Conservation (phyloP, 148 eudicot species). For the Amaranthus cruentus region DNA sequence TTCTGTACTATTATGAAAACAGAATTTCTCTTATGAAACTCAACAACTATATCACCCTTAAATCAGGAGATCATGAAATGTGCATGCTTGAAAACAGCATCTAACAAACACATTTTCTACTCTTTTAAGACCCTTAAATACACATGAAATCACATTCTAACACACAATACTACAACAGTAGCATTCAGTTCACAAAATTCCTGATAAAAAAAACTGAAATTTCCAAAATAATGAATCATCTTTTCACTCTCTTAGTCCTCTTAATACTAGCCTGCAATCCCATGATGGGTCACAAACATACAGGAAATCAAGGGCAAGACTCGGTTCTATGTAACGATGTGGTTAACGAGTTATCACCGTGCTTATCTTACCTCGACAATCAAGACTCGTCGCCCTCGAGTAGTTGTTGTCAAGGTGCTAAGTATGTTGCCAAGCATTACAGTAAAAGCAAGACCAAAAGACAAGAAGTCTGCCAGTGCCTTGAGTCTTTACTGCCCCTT, state of each 20-base stretch:
- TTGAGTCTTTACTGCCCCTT: slow-evolving; percentile 18
- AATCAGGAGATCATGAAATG: slow-evolving; percentile 9
- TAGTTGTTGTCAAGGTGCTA: slow-evolving; percentile 21
- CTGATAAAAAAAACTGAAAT: neutral
- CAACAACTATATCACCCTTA: slow-evolving; percentile 14
- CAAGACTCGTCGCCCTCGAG: slow-evolving; percentile 14
- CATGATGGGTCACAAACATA: neutral
- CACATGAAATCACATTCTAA: neutral
- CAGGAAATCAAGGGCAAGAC: neutral
- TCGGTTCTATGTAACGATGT: slow-evolving; percentile 18
- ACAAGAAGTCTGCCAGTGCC: slow-evolving; percentile 22
- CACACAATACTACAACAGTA: neutral
- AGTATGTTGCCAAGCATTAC: neutral
- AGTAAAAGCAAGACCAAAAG: slow-evolving; percentile 9
- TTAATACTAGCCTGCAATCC: neutral
- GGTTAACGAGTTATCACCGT: slow-evolving; percentile 16
- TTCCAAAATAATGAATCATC: slow-evolving; percentile 9
- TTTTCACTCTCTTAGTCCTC: neutral
- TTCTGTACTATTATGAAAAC: neutral
- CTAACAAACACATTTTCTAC: neutral
- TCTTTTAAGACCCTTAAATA: slow-evolving; percentile 5
- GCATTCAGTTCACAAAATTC: too few relatives aligned
- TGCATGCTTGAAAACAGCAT: slow-evolving; percentile 4
- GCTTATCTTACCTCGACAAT: slow-evolving; percentile 18
- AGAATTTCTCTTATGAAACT: slow-evolving; percentile 3